phyloP scores from a whole-genome alignment of 2,329 filamentous ascomycete species.

The Fusarium sp. region DNA sequence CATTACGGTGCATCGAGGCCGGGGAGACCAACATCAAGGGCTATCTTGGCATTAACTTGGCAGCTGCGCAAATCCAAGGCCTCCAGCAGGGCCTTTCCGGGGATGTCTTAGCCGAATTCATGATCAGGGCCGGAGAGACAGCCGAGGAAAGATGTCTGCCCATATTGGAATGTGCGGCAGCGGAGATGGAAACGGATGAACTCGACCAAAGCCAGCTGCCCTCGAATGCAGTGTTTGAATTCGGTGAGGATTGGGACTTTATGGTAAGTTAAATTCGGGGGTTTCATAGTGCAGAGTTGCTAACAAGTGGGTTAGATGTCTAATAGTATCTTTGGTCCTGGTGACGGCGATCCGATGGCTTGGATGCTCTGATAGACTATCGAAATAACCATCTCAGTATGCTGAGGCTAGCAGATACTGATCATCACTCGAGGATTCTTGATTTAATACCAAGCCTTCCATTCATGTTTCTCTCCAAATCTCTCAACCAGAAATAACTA shows the following conservation, averaged over 20 bases:
- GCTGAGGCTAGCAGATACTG: neutral
- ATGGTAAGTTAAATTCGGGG: constrained; percentile 24
- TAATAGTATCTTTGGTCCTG: constrained; percentile 17
- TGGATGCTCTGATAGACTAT: constrained; percentile 17
- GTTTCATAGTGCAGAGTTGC: neutral
- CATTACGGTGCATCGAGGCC: constrained; percentile 51
- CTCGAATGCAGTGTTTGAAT: neutral
- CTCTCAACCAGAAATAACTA: neutral
- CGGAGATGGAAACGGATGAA: constrained; percentile 13
- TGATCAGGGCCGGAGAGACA: constrained; percentile 53
- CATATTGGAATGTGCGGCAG: constrained; percentile 48
- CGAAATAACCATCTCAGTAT: neutral
- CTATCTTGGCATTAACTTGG: constrained; percentile 52
- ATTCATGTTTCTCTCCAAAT: neutral
- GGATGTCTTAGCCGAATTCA: constrained; percentile 45
- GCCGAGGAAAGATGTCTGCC: constrained; percentile 46
- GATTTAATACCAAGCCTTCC: neutral
- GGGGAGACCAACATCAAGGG: constrained; percentile 68
- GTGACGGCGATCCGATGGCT: neutral
- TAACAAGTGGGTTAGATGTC: constrained; percentile 7
- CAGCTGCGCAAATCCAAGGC: constrained; percentile 53
- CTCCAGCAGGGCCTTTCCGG: constrained; percentile 49
- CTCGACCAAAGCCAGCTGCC: neutral
- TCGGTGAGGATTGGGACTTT: constrained; percentile 40
- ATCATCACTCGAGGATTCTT: neutral